Conservation (phyloP, 805 yeast species). For the Saccharomyces jurei region DNA sequence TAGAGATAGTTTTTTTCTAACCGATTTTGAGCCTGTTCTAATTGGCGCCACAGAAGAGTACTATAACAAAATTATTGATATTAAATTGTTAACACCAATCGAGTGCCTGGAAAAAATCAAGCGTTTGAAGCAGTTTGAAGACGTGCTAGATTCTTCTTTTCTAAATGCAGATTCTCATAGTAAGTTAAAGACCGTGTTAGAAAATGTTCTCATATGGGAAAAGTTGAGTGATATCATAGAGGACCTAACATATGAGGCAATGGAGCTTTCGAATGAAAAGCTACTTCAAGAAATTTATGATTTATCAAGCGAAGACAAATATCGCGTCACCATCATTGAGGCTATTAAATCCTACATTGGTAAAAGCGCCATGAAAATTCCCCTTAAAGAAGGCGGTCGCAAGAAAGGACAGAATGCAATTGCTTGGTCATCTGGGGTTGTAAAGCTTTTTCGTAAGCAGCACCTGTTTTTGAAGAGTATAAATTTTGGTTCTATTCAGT, state of each 20-base stretch:
- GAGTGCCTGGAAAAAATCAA: conserved; percentile 45
- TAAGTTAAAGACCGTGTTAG: conserved; percentile 15
- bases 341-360: conserved; percentile 12
- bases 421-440: conserved; percentile 56
- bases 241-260: conserved; percentile 7
- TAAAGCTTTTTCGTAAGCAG: conserved; percentile 45
- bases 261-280: conserved; percentile 5
- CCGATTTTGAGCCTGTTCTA: conserved; percentile 59
- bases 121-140: conserved; percentile 55
- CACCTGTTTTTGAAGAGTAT: conserved; percentile 40
- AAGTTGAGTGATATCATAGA: conserved; percentile 8
- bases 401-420: conserved; percentile 45
- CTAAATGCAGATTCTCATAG: conserved; percentile 18
- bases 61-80: conserved; percentile 42
- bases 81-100: conserved; percentile 41
- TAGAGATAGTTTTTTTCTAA: conserved; percentile 54
- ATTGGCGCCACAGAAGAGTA: conserved; percentile 46
- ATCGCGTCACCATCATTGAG: conserved; percentile 8
- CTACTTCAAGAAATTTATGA: conserved; percentile 13
- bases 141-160: conserved; percentile 25
- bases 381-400: conserved; percentile 17
- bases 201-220: conserved; percentile 19
- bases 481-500: conserved; percentile 38
- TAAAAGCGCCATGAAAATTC: conserved; percentile 10
- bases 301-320: conserved; percentile 11